Evolutionary conservation across 2,329 filamentous ascomycete genomes (phyloP).

Genomic region (Ophiocordyceps camponoti-saundersi): DNA sequence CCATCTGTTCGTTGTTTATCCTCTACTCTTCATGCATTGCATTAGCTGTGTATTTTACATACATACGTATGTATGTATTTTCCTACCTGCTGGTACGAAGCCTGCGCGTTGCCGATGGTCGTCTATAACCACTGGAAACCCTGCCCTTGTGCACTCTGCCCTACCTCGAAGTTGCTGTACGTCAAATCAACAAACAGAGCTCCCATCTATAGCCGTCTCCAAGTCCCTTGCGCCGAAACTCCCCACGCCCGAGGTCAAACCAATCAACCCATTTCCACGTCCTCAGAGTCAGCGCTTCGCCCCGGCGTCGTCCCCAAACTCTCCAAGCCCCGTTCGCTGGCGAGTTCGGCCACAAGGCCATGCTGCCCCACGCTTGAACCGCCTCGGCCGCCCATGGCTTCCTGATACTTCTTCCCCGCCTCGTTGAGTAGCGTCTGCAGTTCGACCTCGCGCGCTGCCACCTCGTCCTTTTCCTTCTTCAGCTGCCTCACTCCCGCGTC

Average conservation of each 20-base stretch:
- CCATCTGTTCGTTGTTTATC: no score
- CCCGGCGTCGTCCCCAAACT: constrained; percentile 15
- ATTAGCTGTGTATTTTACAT: background rate
- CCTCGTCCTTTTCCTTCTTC: constrained; percentile 48
- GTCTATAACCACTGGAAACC: no score
- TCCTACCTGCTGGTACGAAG: background rate
- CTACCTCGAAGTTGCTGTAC: no score
- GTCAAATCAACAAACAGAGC: background rate
- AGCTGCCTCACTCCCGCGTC: constrained; percentile 47
- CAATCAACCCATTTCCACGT: constrained; percentile 4
- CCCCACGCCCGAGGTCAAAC: background rate
- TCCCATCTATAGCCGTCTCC: background rate
- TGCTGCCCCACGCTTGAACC: constrained; percentile 4
- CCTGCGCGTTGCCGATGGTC: no score
- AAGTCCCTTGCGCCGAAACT: background rate
- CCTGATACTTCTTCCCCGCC: constrained; percentile 49
- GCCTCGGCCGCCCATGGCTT: constrained; percentile 19
- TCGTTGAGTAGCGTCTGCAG: constrained; percentile 69
- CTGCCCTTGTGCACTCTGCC: no score
- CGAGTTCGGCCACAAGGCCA: constrained; percentile 5
- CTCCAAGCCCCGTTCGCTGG: constrained; percentile 17
- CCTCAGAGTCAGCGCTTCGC: constrained; percentile 6
- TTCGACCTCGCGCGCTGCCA: constrained; percentile 55
- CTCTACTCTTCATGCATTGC: no score
- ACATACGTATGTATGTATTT: no score